Base-by-base conservation (phyloP, 768 basidiomycete species). In the Lentinula raphanica region DNA sequence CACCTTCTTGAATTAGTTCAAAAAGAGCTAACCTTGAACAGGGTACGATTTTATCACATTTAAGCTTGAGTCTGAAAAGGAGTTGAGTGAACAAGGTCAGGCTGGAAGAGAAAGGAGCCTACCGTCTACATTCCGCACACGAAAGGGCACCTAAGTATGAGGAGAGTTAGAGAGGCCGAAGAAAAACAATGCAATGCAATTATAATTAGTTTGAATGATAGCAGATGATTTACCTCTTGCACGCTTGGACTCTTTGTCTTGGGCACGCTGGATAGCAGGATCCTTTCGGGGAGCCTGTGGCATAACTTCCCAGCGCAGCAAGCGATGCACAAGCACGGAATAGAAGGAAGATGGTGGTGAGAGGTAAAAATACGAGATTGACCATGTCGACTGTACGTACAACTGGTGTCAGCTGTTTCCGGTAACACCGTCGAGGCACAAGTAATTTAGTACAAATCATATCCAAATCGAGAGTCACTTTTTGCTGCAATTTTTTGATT, bases 121-220 rank as follows among this genome's bases (percentile, higher is more conserved):
- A 84, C 84, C 85, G 75, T 66, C 85, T 72, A 66, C 85, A 87
- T 67, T 86, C 85, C 2, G 85, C 85, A 66, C 85, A 86, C 4
- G 79, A 81, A 54, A 81, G 69, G 17, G 79, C 77, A 55, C 80
- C 81, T 79, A 58, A 17, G 36, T 25, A 21, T 19, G 32, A n/a
- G 32, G 19, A 49, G 36, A 32, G 27, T 54, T 13, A 57, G 38
- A 19, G 23, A 21, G 11, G 17, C 29, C 32, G n/a, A 13, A n/a
- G 32, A 35, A 36, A 35, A 36, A 5, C 19, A 13, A 21, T 32
- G 23, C 21, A 23, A 51, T 32, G 12, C 17, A 53, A 11, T 25
- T 21, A 53, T 28, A 25, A 42, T 42, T 12, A 42, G 19, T 12
- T 8, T 21, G 42, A 17, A 13, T 25, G 39, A 29, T 27, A 12